phyloP scores from a whole-genome alignment of 306 rosid species.

The Begonia loranthoides region DNA sequence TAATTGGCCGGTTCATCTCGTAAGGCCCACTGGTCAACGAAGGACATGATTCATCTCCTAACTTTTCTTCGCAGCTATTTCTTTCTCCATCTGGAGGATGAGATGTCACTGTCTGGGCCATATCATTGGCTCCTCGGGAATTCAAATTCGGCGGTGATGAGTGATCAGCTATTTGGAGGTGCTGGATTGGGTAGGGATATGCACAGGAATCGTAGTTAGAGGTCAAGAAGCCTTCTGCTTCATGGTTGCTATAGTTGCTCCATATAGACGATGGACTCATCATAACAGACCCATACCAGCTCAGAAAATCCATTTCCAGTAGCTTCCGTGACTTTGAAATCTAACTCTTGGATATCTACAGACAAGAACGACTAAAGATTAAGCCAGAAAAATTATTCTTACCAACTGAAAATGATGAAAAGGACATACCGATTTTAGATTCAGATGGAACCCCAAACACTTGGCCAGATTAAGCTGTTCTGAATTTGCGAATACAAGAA shows the following conservation, averaged over 20 bases:
- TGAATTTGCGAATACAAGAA: no score
- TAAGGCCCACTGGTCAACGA: constrained; percentile 3
- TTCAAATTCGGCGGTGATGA: no score
- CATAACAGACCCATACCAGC: neutral
- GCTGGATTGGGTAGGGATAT: constrained; percentile 20
- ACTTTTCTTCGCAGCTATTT: neutral
- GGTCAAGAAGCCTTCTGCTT: constrained; percentile 29
- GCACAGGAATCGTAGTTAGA: constrained; percentile 21
- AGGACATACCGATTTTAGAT: neutral
- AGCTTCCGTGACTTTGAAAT: no score
- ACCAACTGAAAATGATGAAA: no score
- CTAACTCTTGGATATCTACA: neutral
- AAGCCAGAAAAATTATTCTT: neutral
- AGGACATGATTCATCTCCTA: constrained; percentile 2
- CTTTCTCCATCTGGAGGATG: no score
- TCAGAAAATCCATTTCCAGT: no score
- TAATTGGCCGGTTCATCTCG: constrained; percentile 8
- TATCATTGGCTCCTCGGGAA: no score
- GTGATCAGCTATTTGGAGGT: neutral
- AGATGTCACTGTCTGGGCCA: no score
- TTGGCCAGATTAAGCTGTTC: no score
- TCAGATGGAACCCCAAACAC: no score
- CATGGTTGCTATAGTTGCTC: constrained; percentile 30
- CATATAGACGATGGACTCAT: constrained; percentile 49
- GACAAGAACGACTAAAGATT: neutral